phyloP scores from a whole-genome alignment of 2,329 filamentous ascomycete genomes.

The Trichoderma lentiforme region DNA sequence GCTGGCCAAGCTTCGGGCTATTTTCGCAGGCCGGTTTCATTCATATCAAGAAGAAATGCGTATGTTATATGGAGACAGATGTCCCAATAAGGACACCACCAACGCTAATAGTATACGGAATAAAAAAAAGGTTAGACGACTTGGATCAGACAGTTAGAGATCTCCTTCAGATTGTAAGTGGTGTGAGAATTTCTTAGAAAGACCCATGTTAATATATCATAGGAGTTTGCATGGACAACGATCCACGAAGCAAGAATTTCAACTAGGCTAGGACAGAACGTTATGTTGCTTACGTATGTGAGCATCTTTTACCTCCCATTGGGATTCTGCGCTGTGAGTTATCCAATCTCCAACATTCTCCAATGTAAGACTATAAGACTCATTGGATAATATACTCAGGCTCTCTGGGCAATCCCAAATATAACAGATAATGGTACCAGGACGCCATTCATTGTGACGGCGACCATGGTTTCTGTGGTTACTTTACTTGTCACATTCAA shows the following conservation, averaged over 20 bases:
- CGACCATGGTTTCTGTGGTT: background rate
- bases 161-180: background rate
- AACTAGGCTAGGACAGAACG: slow-evolving; percentile 33
- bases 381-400: too few species aligned
- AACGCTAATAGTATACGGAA: too few species aligned
- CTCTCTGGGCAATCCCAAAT: background rate
- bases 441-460: background rate
- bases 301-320: slow-evolving; percentile 40
- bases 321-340: slow-evolving; percentile 28
- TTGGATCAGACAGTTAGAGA: background rate
- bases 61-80: too few species aligned
- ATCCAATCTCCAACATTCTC: too few species aligned
- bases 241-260: background rate
- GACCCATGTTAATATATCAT: too few species aligned
- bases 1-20: too few species aligned
- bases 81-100: too few species aligned
- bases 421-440: background rate
- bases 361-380: too few species aligned
- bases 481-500: background rate
- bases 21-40: too few species aligned
- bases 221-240: background rate
- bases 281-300: slow-evolving; percentile 37
- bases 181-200: too few species aligned
- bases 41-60: too few species aligned
- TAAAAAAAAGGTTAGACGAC: background rate